phyloP scores from a whole-genome alignment of 257 asterid species.

The Gentiana straminea region DNA sequence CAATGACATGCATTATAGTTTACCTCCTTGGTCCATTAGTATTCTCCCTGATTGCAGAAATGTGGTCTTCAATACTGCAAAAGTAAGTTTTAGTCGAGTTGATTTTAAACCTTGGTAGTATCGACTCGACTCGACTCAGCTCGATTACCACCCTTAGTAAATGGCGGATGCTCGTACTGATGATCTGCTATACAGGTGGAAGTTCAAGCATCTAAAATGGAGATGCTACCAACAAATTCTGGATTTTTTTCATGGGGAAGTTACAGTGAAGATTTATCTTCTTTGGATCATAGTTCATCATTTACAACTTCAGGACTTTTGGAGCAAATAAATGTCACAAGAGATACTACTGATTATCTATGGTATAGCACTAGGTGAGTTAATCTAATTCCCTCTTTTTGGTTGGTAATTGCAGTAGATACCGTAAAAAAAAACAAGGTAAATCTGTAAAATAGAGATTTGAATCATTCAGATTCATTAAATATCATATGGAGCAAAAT shows the following conservation, averaged over 20 bases:
- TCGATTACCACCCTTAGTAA: not conserved
- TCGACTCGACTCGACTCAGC: not conserved
- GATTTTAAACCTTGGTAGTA: not conserved
- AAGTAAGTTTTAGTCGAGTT: conserved; percentile 31
- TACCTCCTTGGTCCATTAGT: conserved; percentile 98
- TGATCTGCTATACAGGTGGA: conserved; percentile 43
- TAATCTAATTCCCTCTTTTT: not conserved
- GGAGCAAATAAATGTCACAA: conserved; percentile 89
- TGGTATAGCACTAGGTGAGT: conserved; percentile 24
- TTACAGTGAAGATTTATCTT: conserved; percentile 66
- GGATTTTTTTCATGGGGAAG: conserved; percentile 78
- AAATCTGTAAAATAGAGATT: no score
- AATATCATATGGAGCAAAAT: no score
- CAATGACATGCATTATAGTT: conserved; percentile 69
- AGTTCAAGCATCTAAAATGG: conserved; percentile 69
- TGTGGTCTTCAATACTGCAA: conserved; percentile 86
- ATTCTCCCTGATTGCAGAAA: conserved; percentile 92
- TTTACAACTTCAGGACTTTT: conserved; percentile 64
- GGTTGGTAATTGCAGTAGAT: no score
- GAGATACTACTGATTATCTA: conserved; percentile 83
- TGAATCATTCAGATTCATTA: no score
- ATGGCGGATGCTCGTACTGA: conserved; percentile 4
- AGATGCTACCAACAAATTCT: conserved; percentile 52
- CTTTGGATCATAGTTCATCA: conserved; percentile 57
- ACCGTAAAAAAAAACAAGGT: no score